phyloP scores from a whole-genome alignment of 1,284 basidiomycete genomes.

The Entoloma clypeatum region DNA sequence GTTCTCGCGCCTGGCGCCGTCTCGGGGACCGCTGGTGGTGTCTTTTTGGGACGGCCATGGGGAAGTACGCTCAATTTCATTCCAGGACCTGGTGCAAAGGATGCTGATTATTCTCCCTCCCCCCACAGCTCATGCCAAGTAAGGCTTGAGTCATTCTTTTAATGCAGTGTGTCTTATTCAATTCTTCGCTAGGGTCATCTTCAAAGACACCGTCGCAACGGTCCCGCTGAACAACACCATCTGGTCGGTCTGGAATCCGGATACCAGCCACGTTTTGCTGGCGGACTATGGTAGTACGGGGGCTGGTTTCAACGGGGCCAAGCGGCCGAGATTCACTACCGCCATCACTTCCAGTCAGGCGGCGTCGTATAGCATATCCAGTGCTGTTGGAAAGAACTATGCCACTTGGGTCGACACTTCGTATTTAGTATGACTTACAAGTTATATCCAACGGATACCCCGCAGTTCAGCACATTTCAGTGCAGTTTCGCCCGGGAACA shows the following conservation, averaged over 20 bases:
- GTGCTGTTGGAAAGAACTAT: too few species aligned
- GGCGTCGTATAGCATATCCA: too few species aligned
- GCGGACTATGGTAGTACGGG: slow-evolving; percentile 29
- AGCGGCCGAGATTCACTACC: too few species aligned
- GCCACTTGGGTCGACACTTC: too few species aligned
- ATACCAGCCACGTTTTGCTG: slow-evolving; percentile 28
- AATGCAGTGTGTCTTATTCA: background rate
- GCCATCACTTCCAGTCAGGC: too few species aligned
- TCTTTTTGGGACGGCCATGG: slow-evolving; percentile 33
- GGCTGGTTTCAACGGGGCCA: too few species aligned
- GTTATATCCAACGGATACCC: too few species aligned
- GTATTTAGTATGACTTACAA: too few species aligned
- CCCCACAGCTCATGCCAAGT: too few species aligned
- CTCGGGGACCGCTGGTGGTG: slow-evolving; percentile 10
- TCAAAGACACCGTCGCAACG: slow-evolving; percentile 17
- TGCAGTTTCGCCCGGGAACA: too few species aligned
- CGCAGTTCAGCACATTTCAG: too few species aligned
- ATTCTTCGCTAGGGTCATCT: slow-evolving; percentile 15
- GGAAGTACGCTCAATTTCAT: slow-evolving; percentile 19
- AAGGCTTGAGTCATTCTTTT: background rate
- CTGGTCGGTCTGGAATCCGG: slow-evolving; percentile 29
- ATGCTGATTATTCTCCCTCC: background rate
- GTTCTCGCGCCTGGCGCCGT: slow-evolving; percentile 12
- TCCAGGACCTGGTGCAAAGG: background rate
- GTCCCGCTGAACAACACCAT: slow-evolving; percentile 25